Percentiles rank a stretch among this genome's conserved stretches.
Evolutionary conservation across 148 eudicot species (phyloP).

Genomic region (Talinum fruticosum): DNA sequence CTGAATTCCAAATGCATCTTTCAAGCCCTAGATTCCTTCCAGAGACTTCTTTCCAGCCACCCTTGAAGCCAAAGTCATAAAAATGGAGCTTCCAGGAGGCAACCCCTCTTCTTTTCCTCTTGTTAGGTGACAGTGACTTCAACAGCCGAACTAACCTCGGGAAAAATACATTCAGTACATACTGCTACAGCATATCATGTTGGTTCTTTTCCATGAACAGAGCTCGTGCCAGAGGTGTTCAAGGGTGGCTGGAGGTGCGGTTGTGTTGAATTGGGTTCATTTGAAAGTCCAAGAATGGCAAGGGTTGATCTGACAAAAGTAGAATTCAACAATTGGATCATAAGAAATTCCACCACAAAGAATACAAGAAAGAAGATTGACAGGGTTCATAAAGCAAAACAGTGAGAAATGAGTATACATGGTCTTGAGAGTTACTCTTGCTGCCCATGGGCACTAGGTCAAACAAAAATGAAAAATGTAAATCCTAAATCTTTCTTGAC

Average conservation of each 20-base stretch:
- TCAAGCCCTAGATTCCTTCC: constrained; percentile 1
- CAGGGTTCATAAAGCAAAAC: not conserved
- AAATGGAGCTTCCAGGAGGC: constrained; percentile 2
- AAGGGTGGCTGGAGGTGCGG: constrained; percentile 29
- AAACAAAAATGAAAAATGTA: not conserved
- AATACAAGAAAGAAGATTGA: not conserved
- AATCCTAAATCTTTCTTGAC: too few species aligned
- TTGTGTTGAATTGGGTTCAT: constrained; percentile 45
- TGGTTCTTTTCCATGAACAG: constrained; percentile 50
- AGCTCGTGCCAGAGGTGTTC: constrained; percentile 38
- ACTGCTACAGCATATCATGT: constrained; percentile 24
- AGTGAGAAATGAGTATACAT: not conserved
- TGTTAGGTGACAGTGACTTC: not conserved
- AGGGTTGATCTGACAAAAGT: constrained; percentile 58
- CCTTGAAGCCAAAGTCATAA: not conserved
- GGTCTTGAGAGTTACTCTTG: not conserved
- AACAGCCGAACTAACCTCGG: not conserved
- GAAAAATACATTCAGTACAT: not conserved
- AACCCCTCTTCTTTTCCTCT: not conserved
- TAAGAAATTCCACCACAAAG: too few species aligned
- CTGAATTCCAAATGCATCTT: not conserved
- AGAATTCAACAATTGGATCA: not conserved
- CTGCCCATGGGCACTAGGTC: not conserved
- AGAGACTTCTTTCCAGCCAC: constrained; percentile 2
- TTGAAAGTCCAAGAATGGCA: constrained; percentile 55